Conservation (phyloP, 768 basidiomycete species). For the Russula sp. region DNA sequence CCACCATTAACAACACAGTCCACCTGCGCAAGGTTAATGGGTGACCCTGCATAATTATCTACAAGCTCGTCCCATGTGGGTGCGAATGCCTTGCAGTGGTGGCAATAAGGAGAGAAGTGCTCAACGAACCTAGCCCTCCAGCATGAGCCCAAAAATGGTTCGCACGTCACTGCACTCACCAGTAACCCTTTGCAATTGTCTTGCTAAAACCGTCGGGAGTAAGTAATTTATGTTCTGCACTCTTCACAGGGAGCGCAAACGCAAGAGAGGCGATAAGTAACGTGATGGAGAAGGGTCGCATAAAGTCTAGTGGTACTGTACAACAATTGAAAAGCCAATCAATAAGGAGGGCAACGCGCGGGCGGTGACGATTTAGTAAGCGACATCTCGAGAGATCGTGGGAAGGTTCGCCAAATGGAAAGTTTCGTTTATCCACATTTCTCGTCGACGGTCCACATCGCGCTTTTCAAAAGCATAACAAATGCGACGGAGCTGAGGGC, state of each 20-base stretch:
- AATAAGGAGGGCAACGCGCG: neutral
- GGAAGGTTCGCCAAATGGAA: constrained; percentile 37
- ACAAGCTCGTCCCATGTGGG: constrained; percentile 77
- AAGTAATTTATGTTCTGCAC: constrained; percentile 30
- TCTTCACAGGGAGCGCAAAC: constrained; percentile 23
- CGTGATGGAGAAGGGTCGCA: constrained; percentile 12
- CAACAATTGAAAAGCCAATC: too few species aligned
- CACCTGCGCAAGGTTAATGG: constrained; percentile 68
- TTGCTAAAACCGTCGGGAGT: constrained; percentile 53
- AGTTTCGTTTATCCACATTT: constrained; percentile 50
- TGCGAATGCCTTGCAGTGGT: constrained; percentile 70
- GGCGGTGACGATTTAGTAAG: neutral
- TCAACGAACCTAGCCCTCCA: constrained; percentile 56
- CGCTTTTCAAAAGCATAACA: constrained; percentile 57
- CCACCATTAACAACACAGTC: constrained; percentile 76
- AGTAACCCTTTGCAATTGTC: constrained; percentile 49
- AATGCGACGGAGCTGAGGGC: constrained; percentile 55
- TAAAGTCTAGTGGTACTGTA: neutral
- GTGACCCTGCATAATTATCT: constrained; percentile 39
- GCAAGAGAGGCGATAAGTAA: constrained; percentile 19
- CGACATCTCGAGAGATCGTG: constrained; percentile 3
- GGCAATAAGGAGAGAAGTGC: constrained; percentile 81
- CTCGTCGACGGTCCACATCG: constrained; percentile 43
- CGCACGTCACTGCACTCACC: constrained; percentile 34
- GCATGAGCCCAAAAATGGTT: neutral